Evolutionary conservation across 1,284 basidiomycete genomes (phyloP), one percentile per base, ranked within the genome.

Genomic region (Caloboletus firmus): DNA sequence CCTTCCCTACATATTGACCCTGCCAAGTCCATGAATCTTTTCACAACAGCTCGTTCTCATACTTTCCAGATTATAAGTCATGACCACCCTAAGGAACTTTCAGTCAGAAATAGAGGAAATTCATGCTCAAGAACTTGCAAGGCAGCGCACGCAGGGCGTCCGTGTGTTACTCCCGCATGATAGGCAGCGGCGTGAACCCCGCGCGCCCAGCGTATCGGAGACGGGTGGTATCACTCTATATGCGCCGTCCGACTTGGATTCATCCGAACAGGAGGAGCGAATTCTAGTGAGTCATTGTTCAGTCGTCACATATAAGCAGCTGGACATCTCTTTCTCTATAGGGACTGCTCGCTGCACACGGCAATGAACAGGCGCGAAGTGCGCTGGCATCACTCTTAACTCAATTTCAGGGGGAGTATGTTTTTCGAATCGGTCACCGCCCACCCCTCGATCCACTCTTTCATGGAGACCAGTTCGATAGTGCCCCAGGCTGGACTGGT

Each of bases 91-190:
- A 64, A 81, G 80, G 47, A 82, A 76, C 50, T 91, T 91, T 67
- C 89, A 91, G 69, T 78, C 72, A 62, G 87, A 89, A 71, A 91
- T 91, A 56, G 83, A 90, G 57, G 79, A 85, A 60, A 86, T 90
- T 64, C 81, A 82, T 53, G 73, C 79, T 59, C 80, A 82, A 47
- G 85, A 89, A 70, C 69, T 81, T 41, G 72, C 76, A 28, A 87
- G 80, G 69, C 83, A 88, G 60, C 80, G 84, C 41, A 45, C 44
- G 11, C 64, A 61, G 34, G 54, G 43, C 6, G 8, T 31, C 22
- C 48, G 35, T 44, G 42, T 42, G 17, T 43, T 43, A 28, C 35
- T 56, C 31, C 70, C 47, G 13, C 59, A 74, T 71, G 61, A 78
- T 70, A 58, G 63, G 65, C 57, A 65, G 30, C 56, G 54, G 24